Evolutionary conservation across 2,329 filamentous ascomycete species (phyloP), one percentile per base, ranked within the genome.

Genomic region (Epicoccum sorghinum): DNA sequence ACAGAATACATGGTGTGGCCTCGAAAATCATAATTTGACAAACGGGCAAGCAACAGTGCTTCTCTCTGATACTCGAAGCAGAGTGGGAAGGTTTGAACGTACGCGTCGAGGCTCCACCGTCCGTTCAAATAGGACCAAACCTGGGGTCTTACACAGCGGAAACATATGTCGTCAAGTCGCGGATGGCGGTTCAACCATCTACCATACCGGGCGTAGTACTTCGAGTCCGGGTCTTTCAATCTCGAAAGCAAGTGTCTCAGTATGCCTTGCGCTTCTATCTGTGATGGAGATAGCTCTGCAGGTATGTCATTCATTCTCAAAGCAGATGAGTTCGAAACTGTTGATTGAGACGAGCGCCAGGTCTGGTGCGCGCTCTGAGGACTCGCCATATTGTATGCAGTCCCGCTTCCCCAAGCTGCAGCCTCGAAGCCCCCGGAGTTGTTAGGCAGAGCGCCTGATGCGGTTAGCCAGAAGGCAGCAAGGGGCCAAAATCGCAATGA

Each of bases 241-340:
- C 40, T 57, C 0, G 43, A 33, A 1, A 73, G 43, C 1, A 73
- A 14, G 25, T 68, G 59, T 3, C 44, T 24, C 9, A 73, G 59
- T 8, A 70, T 63, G 2, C 33, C 32, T 44, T 58, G 59, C 10
- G 68, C 68, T 59, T 72, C 64, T n/a, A 58, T 39, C 51, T 70
- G 66, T 2, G 62, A 47, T 36, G 40, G 35, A 36, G 57, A 46
- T 8, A 55, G 30, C 13, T 55, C 39, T 14, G 25, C 10, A 24
- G 50, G 52, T 0, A 55, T 32, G 32, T 61, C 58, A 39, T 55
- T 55, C 60, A 64, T 61, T 24, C 37, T 12, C 14, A 37, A 37
- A 3, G 36, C 18, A 4, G 37, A n/a, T 13, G 47, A 36, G 30
- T 32, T 49, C 4, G 40, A 42, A 4, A 22, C 32, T 36, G 40